Evolutionary conservation across 805 yeast genomes (phyloP).

Genomic region (Tetrapisispora pingtungensis): DNA sequence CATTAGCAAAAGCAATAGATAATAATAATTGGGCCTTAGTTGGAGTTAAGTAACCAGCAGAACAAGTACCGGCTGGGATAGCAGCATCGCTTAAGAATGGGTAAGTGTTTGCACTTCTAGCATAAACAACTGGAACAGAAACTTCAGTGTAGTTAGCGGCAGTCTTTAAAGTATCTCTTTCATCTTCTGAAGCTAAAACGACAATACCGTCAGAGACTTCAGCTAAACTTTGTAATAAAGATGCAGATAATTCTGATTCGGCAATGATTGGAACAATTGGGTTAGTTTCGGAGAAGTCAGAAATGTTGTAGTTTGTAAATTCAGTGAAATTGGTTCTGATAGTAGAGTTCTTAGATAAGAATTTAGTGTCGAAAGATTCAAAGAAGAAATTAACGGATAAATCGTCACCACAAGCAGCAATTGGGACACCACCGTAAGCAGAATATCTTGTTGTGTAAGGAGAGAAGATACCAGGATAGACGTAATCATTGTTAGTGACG

Average conservation of each 20-base stretch:
- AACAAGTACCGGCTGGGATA: conserved; percentile 22
- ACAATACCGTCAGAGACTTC: conserved; percentile 19
- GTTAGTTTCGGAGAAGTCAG: not conserved
- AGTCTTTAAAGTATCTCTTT: conserved; percentile 11
- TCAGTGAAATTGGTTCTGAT: conserved; percentile 16
- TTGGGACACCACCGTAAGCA: conserved; percentile 13
- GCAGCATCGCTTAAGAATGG: conserved; percentile 11
- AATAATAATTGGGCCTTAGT: conserved; percentile 25
- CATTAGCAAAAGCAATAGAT: conserved; percentile 23
- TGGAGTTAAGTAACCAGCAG: conserved; percentile 27
- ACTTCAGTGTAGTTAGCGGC: conserved; percentile 6
- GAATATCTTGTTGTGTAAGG: conserved; percentile 7
- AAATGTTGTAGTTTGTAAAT: conserved; percentile 13
- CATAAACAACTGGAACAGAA: conserved; percentile 22
- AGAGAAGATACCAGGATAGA: conserved; percentile 19
- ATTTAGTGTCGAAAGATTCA: conserved; percentile 15
- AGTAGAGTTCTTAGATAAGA: conserved; percentile 13
- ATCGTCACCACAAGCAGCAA: conserved; percentile 17
- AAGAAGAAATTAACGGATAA: conserved; percentile 20
- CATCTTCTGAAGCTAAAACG: conserved; percentile 18
- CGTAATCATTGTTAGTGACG: conserved; percentile 11
- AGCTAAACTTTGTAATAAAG: conserved; percentile 15
- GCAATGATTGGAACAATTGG: conserved; percentile 22
- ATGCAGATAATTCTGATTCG: conserved; percentile 12
- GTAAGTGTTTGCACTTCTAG: conserved; percentile 15